Base-by-base conservation (phyloP, 179 eudicot species). In the Silene vulgaris region DNA sequence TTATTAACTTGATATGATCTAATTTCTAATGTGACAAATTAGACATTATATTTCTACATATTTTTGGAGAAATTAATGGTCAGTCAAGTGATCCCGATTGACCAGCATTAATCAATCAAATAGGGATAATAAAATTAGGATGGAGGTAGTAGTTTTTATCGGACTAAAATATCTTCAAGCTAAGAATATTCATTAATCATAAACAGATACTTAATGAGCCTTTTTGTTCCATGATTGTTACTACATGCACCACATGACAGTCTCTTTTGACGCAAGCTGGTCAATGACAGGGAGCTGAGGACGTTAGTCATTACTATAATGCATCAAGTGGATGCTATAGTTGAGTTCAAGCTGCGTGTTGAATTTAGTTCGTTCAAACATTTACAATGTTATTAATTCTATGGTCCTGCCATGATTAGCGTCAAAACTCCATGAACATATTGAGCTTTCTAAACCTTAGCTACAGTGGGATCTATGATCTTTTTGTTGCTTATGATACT, bases 41-140 rank as follows among this genome's bases (percentile, higher is more conserved):
- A 13, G 60, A 54, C 60, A 3, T 14, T 3, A n/a, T 8, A 54
- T 54, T 13, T 54, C 60, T 54, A 54, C 60, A 54, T 54, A 16
- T 14, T 54, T 54, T 54, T 54, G 60, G n/a, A 54, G 60, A 54
- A 45, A 54, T 54, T 54, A 54, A 54, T 54, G 60, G 60, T 54
- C 19, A 3, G 60, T 54, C 60, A 54, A 54, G 17, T 54, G 52
- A 45, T 45, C 52, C 19, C 19, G 3, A n/a, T 54, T 54, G n/a
- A 54, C 20, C 60, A 54, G 60, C 19, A 45, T 45, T 45, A 45
- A 45, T 16, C 9, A 13, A n/a, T 16, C 20, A 54, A 16, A 54
- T 54, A 54, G 60, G 11, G 19, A 14, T n/a, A 54, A 54, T 52
- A 52, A 40, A 40, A 40, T 8, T 40, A 40, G 48, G 56, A 48